Conservation (phyloP, 352 stramenopile species). For the Blastocystis sp. region DNA sequence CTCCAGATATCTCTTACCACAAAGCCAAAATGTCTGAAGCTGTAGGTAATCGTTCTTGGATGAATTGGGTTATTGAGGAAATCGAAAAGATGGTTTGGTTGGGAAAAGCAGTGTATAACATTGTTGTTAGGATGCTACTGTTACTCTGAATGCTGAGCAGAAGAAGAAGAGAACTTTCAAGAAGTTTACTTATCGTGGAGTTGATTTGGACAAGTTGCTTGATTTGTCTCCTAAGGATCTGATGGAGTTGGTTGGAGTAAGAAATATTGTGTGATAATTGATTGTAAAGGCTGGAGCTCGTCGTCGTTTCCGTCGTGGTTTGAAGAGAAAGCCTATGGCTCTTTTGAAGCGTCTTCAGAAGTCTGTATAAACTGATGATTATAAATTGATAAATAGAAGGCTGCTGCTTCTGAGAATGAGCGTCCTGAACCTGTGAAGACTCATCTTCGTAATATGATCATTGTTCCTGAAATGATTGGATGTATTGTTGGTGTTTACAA, state of each 20-base stretch:
- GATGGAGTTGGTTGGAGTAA: constrained; percentile 84
- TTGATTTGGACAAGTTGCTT: constrained; percentile 96
- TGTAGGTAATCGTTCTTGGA: background rate
- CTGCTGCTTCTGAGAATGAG: constrained; percentile 85
- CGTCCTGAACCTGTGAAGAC: constrained; percentile 94
- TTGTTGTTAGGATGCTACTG: background rate
- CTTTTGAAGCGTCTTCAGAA: constrained; percentile 97
- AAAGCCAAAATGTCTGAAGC: constrained; percentile 32
- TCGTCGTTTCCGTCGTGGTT: constrained; percentile 92
- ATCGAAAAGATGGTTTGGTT: background rate
- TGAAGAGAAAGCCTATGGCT: constrained; percentile 98
- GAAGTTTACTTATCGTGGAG: constrained; percentile 98
- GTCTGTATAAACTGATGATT: constrained; percentile 74
- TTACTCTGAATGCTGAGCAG: constrained; percentile 62
- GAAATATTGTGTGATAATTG: background rate
- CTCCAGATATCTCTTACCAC: constrained; percentile 29
- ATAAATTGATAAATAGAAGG: constrained; percentile 90
- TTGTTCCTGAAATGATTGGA: constrained; percentile 99
- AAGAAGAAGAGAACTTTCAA: constrained; percentile 96
- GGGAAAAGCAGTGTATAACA: background rate
- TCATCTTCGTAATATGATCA: constrained; percentile 99
- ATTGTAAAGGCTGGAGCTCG: constrained; percentile 75
- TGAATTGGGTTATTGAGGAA: background rate
- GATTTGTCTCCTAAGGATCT: constrained; percentile 96
- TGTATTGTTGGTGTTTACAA: constrained; percentile 99